These are phyloP conservation scores for Perilla frutescens DNA, from an alignment of 257 asterid species.

Conservation along the genomic window DNA sequence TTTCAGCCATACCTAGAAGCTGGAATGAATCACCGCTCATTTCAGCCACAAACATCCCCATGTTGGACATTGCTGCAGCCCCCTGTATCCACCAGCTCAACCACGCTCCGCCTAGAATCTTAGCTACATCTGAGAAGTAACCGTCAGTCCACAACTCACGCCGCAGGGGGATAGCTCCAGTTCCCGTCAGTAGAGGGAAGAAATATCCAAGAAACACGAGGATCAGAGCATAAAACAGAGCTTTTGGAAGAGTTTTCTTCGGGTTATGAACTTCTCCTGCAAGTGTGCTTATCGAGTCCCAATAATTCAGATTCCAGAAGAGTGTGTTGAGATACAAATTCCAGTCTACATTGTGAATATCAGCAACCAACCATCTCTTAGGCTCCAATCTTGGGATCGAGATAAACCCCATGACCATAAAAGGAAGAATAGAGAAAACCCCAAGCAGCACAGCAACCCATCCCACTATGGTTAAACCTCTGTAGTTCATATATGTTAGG, in stretches of 20 bases:
- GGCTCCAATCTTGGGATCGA: conserved; percentile 63
- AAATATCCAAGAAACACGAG: conserved; percentile 63
- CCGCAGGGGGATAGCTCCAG: conserved; percentile 60
- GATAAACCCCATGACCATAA: conserved; percentile 67
- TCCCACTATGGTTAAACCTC: conserved; percentile 74
- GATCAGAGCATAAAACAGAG: conserved; percentile 60
- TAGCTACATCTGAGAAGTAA: conserved; percentile 62
- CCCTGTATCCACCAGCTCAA: conserved; percentile 72
- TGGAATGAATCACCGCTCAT: conserved; percentile 80
- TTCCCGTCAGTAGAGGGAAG: conserved; percentile 63
- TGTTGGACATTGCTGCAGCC: conserved; percentile 72
- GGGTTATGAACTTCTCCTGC: conserved; percentile 74
- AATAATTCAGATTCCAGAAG: conserved; percentile 77
- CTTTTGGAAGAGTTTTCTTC: conserved; percentile 60
- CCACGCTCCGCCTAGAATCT: conserved; percentile 67
- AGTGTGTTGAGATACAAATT: conserved; percentile 65
- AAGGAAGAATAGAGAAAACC: conserved; percentile 65
- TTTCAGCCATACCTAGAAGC: conserved; percentile 82
- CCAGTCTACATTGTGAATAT: conserved; percentile 61
- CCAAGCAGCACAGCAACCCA: conserved; percentile 70
- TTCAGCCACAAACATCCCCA: conserved; percentile 80
- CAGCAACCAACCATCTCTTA: conserved; percentile 61
- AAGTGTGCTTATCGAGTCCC: conserved; percentile 74
- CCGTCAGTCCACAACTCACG: conserved; percentile 65
- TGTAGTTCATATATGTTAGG: conserved; percentile 61